Evolutionary conservation across 495 filamentous ascomycete genomes (phyloP).

Genomic region (Daldinia grandis): DNA sequence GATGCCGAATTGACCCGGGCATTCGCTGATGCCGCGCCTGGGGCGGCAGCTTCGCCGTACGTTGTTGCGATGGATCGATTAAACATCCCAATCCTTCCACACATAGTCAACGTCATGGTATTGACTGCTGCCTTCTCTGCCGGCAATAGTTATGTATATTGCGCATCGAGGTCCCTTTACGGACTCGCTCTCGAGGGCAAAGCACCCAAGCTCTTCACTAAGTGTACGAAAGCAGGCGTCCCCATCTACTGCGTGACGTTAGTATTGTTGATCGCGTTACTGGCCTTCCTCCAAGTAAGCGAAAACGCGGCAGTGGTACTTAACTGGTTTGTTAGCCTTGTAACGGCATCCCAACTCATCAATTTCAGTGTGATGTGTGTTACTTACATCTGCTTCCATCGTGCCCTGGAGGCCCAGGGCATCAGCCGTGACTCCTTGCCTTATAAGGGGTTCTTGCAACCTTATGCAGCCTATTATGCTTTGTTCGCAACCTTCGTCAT

Average conservation of each 20-base stretch:
- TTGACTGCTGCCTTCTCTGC: conserved; percentile 75
- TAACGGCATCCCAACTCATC: conserved; percentile 78
- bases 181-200: conserved; percentile 59
- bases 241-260: conserved; percentile 67
- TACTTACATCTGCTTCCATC: conserved; percentile 78
- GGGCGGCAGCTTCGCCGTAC: conserved; percentile 75
- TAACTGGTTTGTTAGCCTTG: conserved; percentile 77
- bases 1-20: conserved; percentile 58
- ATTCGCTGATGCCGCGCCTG: conserved; percentile 55
- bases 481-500: conserved; percentile 69
- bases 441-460: conserved; percentile 71
- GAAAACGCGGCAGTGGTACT: conserved; percentile 73
- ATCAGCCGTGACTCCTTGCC: conserved; percentile 69
- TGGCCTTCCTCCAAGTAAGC: conserved; percentile 77
- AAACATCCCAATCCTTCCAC: conserved; percentile 66
- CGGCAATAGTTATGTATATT: conserved; percentile 80
- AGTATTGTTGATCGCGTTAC: conserved; percentile 69
- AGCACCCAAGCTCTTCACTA: conserved; percentile 68
- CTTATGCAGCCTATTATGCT: conserved; percentile 74
- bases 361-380: conserved; percentile 75
- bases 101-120: conserved; percentile 75
- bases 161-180: conserved; percentile 73
- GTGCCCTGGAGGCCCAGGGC: conserved; percentile 73
- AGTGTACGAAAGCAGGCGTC: conserved; percentile 63
- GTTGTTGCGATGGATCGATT: conserved; percentile 79